Conservation (phyloP, 495 filamentous ascomycete species). For the Aspergillus bertholletiae region DNA sequence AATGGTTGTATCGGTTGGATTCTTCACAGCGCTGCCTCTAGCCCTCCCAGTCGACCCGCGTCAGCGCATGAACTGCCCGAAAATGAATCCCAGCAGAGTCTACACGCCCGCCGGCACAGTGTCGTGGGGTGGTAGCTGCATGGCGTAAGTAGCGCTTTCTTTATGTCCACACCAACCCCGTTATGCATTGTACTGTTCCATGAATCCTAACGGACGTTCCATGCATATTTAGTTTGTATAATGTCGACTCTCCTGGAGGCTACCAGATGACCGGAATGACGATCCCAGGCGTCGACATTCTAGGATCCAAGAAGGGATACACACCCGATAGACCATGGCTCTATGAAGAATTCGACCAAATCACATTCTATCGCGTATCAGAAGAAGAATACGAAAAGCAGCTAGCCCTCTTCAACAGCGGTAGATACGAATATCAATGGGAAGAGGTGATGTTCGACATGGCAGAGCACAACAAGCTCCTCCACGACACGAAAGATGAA, state of each 20-base stretch:
- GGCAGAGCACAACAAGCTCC: conserved; percentile 46
- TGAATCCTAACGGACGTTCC: background rate
- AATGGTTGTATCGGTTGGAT: conserved; percentile 54
- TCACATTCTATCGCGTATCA: conserved; percentile 51
- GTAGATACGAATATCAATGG: conserved; percentile 46
- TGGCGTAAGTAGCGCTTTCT: conserved; percentile 24
- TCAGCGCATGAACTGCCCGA: conserved; percentile 50
- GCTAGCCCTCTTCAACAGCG: conserved; percentile 38
- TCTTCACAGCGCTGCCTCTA: conserved; percentile 52
- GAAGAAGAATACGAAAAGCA: conserved; percentile 46
- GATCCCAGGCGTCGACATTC: conserved; percentile 52
- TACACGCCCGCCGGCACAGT: conserved; percentile 56
- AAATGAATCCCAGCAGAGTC: conserved; percentile 56
- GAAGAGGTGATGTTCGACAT: conserved; percentile 50
- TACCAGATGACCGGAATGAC: conserved; percentile 55
- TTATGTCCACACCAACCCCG: background rate
- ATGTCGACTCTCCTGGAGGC: conserved; percentile 56
- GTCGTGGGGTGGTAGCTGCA: conserved; percentile 51
- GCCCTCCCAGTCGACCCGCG: conserved; percentile 55
- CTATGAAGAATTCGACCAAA: conserved; percentile 54
- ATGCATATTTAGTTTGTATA: conserved; percentile 36
- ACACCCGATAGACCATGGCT: conserved; percentile 46
- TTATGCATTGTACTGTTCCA: background rate
- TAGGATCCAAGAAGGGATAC: conserved; percentile 48
- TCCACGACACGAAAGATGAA: conserved; percentile 36